Percentiles rank a stretch among this genome's conserved stretches.
Conservation (phyloP, 2,329 filamentous ascomycete genomes). For the Ophiostoma perfectum region DNA sequence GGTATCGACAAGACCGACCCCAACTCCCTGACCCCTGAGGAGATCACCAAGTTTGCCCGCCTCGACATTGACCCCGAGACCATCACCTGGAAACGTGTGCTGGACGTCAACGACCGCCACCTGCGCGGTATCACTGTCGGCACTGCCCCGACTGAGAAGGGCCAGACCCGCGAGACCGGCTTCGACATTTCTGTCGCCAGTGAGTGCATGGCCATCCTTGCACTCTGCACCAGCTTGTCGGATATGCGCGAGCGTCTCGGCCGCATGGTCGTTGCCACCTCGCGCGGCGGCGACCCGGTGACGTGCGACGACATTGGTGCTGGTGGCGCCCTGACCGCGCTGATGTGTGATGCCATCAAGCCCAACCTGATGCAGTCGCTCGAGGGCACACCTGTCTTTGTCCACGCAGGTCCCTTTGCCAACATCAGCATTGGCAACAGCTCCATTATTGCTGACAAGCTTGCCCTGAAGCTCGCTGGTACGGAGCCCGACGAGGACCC, state of each 20-base stretch:
- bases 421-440: slow-evolving; percentile 98
- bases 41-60: slow-evolving; percentile 81
- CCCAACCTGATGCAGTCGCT: slow-evolving; percentile 98
- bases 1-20: slow-evolving; percentile 95
- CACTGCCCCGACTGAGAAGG: slow-evolving; percentile 83
- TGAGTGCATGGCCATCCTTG: slow-evolving; percentile 97
- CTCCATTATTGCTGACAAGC: slow-evolving; percentile 88
- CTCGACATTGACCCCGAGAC: slow-evolving; percentile 95
- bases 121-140: slow-evolving; percentile 85
- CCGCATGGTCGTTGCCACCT: slow-evolving; percentile 91
- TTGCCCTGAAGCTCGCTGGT: slow-evolving; percentile 91
- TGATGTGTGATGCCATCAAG: slow-evolving; percentile 99
- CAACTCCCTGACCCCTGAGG: slow-evolving; percentile 81
- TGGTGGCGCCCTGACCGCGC: slow-evolving; percentile 82
- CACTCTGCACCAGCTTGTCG: slow-evolving; percentile 76
- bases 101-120: slow-evolving; percentile 96
- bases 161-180: slow-evolving; percentile 77
- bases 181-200: slow-evolving; percentile 98
- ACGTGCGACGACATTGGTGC: slow-evolving; percentile 94
- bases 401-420: slow-evolving; percentile 94
- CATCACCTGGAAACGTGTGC: slow-evolving; percentile 92
- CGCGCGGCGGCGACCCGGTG: slow-evolving; percentile 77
- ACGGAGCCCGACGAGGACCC: slow-evolving; percentile 89
- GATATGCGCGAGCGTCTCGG: slow-evolving; percentile 93
- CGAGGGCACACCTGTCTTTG: slow-evolving; percentile 94